Conservation (phyloP, 2,329 filamentous ascomycete species). For the Periconia digitata region DNA sequence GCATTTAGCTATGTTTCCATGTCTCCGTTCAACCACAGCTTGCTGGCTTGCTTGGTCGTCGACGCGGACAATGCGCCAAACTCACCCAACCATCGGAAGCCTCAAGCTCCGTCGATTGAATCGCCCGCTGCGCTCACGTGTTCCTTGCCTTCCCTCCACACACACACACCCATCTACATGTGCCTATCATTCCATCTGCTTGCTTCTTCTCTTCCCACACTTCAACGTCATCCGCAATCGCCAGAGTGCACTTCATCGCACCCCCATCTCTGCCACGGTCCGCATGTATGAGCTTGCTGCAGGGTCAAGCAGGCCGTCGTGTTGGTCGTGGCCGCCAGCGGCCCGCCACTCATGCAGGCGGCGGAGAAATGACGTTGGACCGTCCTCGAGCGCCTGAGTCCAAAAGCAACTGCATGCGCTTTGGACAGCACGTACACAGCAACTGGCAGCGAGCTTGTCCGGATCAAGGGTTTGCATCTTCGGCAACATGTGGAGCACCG, state of each 20-base stretch:
- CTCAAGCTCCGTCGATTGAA: constrained; percentile 3
- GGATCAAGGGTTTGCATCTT: not conserved
- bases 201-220: too few relatives aligned
- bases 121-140: not conserved
- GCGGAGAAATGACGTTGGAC: constrained; percentile 1
- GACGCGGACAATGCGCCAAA: not conserved
- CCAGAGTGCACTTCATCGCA: too few relatives aligned
- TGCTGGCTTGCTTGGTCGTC: too few relatives aligned
- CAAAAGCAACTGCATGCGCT: constrained; percentile 2
- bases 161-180: too few relatives aligned
- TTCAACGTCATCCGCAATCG: too few relatives aligned
- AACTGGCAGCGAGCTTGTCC: not conserved
- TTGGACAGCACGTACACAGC: constrained; percentile 3
- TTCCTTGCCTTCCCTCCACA: too few relatives aligned
- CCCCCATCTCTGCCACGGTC: too few relatives aligned
- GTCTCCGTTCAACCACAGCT: too few relatives aligned
- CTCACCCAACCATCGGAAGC: constrained; percentile 3
- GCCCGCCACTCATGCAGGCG: not conserved
- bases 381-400: not conserved
- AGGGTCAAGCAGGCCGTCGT: constrained; percentile 14
- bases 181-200: too few relatives aligned
- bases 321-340: constrained; percentile 13
- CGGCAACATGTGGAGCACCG: constrained; percentile 1
- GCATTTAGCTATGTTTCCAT: too few relatives aligned
- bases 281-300: not conserved